These are phyloP conservation scores for Aspergillus sp. DNA, from an alignment of 2,329 filamentous ascomycete genomes.

Conservation along the genomic window DNA sequence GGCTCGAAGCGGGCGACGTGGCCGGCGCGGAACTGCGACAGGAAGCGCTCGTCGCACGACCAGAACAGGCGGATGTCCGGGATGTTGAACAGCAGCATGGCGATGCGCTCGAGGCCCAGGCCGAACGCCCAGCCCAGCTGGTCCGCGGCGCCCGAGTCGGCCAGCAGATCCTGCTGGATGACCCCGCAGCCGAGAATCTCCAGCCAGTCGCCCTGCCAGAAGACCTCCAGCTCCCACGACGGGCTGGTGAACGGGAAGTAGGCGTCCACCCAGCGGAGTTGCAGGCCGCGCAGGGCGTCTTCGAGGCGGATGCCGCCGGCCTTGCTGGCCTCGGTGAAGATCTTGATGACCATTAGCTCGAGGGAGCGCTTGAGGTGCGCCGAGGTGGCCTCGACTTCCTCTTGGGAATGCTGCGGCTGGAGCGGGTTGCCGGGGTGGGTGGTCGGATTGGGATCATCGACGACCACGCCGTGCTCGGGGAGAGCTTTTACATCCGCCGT, in stretches of 20 bases:
- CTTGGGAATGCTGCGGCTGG: constrained; percentile 62
- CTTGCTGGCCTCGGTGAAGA: constrained; percentile 69
- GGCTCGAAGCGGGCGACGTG: constrained; percentile 60
- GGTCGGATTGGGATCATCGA: constrained; percentile 75
- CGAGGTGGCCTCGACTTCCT: constrained; percentile 73
- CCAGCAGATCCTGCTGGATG: constrained; percentile 71
- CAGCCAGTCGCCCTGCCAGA: constrained; percentile 90
- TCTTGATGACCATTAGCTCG: constrained; percentile 79
- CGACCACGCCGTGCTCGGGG: constrained; percentile 62
- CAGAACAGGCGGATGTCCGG: constrained; percentile 96
- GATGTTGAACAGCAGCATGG: constrained; percentile 94
- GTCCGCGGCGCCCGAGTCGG: constrained; percentile 63
- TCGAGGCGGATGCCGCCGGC: constrained; percentile 49
- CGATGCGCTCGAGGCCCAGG: constrained; percentile 84
- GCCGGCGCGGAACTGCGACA: constrained; percentile 63
- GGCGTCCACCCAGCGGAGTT: constrained; percentile 88
- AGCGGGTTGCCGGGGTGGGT: constrained; percentile 73
- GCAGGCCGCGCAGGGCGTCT: constrained; percentile 59
- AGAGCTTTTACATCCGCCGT: constrained; percentile 61
- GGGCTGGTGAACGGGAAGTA: constrained; percentile 97
- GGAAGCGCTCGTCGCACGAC: constrained; percentile 75
- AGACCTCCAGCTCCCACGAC: constrained; percentile 92
- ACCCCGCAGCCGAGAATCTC: constrained; percentile 92
- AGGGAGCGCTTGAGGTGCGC: constrained; percentile 81
- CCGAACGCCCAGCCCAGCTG: constrained; percentile 93